phyloP scores from a whole-genome alignment of 148 eudicot genomes.

The Spergularia bocconei region DNA sequence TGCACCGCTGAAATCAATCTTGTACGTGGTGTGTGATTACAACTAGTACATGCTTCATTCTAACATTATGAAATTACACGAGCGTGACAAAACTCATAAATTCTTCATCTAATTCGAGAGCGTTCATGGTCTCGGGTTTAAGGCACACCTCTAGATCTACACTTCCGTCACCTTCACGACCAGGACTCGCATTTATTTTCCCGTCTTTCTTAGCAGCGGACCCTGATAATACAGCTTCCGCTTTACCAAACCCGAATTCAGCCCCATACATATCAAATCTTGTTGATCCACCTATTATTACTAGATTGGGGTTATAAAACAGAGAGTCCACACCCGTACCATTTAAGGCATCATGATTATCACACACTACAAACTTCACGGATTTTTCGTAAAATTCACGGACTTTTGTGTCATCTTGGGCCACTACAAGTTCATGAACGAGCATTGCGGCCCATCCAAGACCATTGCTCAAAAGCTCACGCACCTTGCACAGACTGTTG shows the following conservation, averaged over 20 bases:
- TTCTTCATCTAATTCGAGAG: slow-evolving; percentile 28
- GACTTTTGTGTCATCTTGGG: too few relatives aligned
- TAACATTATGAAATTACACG: too few relatives aligned
- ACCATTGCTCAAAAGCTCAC: slow-evolving; percentile 43
- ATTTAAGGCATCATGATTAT: too few relatives aligned
- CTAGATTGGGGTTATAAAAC: slow-evolving; percentile 17
- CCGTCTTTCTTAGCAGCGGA: slow-evolving; percentile 69
- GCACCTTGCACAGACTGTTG: slow-evolving; percentile 39
- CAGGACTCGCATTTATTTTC: slow-evolving; percentile 71
- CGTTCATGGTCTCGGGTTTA: slow-evolving; percentile 54
- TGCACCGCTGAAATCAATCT: slow-evolving; percentile 32
- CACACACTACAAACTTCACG: too few relatives aligned
- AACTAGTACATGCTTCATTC: too few relatives aligned
- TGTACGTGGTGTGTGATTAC: slow-evolving; percentile 28
- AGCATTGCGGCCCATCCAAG: slow-evolving; percentile 43
- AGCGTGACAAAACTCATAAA: background rate
- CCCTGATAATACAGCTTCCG: slow-evolving; percentile 57
- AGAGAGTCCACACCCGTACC: background rate
- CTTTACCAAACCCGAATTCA: slow-evolving; percentile 70
- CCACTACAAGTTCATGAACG: background rate
- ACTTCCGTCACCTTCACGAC: slow-evolving; percentile 54
- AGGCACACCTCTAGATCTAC: slow-evolving; percentile 73
- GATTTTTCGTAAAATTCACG: too few relatives aligned
- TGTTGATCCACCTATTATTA: slow-evolving; percentile 63
- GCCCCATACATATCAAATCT: slow-evolving; percentile 74